These are phyloP conservation scores for Crithidia thermophila DNA, from an alignment of 208 protist species.

Conservation along the genomic window DNA sequence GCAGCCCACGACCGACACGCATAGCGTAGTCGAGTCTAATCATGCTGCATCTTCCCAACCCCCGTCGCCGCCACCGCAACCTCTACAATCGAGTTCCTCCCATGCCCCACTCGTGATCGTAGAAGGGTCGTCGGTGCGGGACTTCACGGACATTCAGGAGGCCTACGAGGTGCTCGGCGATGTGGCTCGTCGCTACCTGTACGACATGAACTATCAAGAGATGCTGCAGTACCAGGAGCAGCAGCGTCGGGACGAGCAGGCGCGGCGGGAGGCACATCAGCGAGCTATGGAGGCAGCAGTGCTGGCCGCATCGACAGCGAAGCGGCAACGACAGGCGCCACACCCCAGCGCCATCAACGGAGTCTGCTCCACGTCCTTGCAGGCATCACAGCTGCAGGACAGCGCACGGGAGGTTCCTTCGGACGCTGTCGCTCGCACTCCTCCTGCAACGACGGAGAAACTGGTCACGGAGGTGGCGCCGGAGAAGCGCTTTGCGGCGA, in stretches of 20 bases:
- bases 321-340: constrained; percentile 29
- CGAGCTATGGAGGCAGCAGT: constrained; percentile 26
- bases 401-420: not conserved
- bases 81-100: not conserved
- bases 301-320: constrained; percentile 12
- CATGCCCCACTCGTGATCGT: not conserved
- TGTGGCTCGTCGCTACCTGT: constrained; percentile 85
- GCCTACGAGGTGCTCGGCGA: constrained; percentile 90
- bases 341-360: not conserved
- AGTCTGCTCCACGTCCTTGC: too few relatives aligned
- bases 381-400: constrained; percentile 1
- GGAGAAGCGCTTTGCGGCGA: not conserved
- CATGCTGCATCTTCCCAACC: not conserved
- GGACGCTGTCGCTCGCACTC: too few relatives aligned
- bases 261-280: constrained; percentile 14
- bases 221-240: constrained; percentile 24
- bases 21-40: too few relatives aligned
- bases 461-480: too few relatives aligned
- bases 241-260: constrained; percentile 24
- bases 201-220: constrained; percentile 80
- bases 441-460: too few relatives aligned
- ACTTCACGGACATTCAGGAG: constrained; percentile 80
- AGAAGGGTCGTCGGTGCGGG: not conserved
- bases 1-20: not conserved
- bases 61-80: not conserved